Evolutionary conservation across 2,329 filamentous ascomycete genomes (phyloP), one percentile per base, ranked within the genome.

Genomic region (Aspergillus sp.): DNA sequence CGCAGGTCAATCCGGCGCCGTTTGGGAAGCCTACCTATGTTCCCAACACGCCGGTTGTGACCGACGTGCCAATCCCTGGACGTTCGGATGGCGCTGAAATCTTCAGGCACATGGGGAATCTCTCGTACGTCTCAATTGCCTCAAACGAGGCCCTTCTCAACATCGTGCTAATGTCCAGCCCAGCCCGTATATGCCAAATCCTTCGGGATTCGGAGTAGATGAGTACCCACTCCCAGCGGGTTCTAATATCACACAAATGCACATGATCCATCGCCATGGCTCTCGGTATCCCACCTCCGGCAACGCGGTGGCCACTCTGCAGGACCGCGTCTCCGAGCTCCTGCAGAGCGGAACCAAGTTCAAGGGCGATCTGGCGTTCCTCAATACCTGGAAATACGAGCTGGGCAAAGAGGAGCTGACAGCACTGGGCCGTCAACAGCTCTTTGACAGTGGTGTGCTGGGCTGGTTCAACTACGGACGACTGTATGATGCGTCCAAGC

Each of bases 201-300:
- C n/a, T 13, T n/a, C 11, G 11, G 40, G 40, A n/a, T 42, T 42
- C 17, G 40, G 40, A 4, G 40, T 42, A 6, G 13, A 42, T 6
- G 40, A 42, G 17, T 42, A 42, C 40, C 40, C 40, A 5, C 40
- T 42, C 2, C 40, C 40, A n/a, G 11, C 40, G 5, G 79, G 79
- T 17, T 83, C 81, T 66, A 79, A 82, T 62, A 67, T 83, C 50
- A 77, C 80, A 53, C 79, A 82, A 61, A 79, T 73, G 1, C 80
- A 82, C 57, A 70, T 75, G 5, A 71, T 84, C 14, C 80, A 83
- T 60, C 74, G 81, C 29, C 81, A 84, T 64, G 78, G 78, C 1
- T 71, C 83, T 56, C 75, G 81, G 20, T 83, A 81, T 42, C 78
- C 79, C 3, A 79, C 75, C 1, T 10, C 19, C 13, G n/a, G 16